Percentiles rank a stretch among this genome's conserved stretches.
phyloP scores from a whole-genome alignment of 23 red algal genomes.

The Cyanidium caldarium region DNA sequence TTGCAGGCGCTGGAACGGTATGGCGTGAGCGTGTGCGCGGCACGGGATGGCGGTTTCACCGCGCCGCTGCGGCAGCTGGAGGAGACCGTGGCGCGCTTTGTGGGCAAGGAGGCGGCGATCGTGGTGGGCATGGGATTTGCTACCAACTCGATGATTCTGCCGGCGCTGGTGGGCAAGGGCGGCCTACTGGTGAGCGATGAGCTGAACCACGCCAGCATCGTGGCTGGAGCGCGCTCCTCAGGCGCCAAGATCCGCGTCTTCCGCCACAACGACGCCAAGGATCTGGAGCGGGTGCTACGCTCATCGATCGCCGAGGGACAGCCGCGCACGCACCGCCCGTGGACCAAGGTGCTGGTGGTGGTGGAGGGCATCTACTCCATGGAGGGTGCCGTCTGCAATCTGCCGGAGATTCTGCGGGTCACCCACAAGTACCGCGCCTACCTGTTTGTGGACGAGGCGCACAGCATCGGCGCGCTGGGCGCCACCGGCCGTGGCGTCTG shows the following conservation, averaged over 20 bases:
- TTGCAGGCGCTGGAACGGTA: slow-evolving; percentile 31
- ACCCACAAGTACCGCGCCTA: slow-evolving; percentile 90
- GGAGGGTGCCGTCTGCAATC: slow-evolving; percentile 72
- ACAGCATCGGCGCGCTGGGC: slow-evolving; percentile 92
- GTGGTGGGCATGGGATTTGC: slow-evolving; percentile 98
- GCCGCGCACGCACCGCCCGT: slow-evolving; percentile 43
- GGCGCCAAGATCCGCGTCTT: slow-evolving; percentile 76
- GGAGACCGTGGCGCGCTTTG: slow-evolving; percentile 55
- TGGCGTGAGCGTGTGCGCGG: slow-evolving; percentile 34
- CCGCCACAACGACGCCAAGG: slow-evolving; percentile 55
- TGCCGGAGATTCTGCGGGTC: slow-evolving; percentile 57
- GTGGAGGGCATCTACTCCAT: slow-evolving; percentile 99
- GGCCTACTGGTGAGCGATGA: slow-evolving; percentile 79
- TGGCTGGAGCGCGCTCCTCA: slow-evolving; percentile 68
- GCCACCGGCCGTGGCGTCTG: slow-evolving; percentile 63
- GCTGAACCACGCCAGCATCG: slow-evolving; percentile 87
- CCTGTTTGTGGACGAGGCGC: slow-evolving; percentile 95
- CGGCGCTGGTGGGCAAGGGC: slow-evolving; percentile 59
- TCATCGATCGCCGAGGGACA: slow-evolving; percentile 62
- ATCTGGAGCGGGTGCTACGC: slow-evolving; percentile 43
- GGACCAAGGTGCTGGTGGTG: slow-evolving; percentile 78
- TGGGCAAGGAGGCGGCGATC: slow-evolving; percentile 68
- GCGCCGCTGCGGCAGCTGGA: slow-evolving; percentile 48
- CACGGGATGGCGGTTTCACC: slow-evolving; percentile 19
- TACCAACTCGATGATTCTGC: slow-evolving; percentile 81